A percentile compares a stretch with the other conserved stretches of the same genome.
phyloP scores from a whole-genome alignment of 2,329 filamentous ascomycete genomes.

The Alternaria panax region DNA sequence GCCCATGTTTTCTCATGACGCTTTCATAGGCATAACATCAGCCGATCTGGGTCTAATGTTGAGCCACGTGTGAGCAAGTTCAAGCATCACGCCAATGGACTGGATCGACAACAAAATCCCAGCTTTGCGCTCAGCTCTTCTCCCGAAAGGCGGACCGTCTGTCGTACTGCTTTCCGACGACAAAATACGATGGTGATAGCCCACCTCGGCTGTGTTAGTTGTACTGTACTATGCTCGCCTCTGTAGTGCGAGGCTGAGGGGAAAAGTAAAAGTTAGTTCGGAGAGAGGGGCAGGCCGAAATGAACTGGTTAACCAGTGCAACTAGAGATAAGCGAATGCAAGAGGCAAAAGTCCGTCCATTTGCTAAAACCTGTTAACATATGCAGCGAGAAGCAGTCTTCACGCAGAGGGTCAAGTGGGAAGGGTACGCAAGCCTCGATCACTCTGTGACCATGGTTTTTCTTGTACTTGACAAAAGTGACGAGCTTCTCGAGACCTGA shows the following conservation, averaged over 20 bases:
- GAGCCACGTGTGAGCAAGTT: neutral
- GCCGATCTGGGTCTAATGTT: neutral
- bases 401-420: constrained; percentile 7
- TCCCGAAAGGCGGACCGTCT: neutral
- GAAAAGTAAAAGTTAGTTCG: neutral
- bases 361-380: neutral
- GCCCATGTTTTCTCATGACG: neutral
- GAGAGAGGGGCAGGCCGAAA: neutral
- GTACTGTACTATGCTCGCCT: neutral
- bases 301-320: neutral
- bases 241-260: constrained; percentile 5
- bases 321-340: neutral
- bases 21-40: too few species aligned
- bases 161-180: constrained; percentile 5
- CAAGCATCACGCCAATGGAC: neutral
- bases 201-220: neutral
- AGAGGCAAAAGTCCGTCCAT: neutral
- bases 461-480: constrained; percentile 5
- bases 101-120: neutral
- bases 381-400: neutral
- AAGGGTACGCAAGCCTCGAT: neutral
- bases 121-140: constrained; percentile 6
- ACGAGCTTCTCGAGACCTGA: constrained; percentile 25
- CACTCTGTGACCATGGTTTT: constrained; percentile 5
- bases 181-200: neutral